Evolutionary conservation across 768 basidiomycete genomes (phyloP).

Genomic region (Cystobasidiopsis lactophilus): DNA sequence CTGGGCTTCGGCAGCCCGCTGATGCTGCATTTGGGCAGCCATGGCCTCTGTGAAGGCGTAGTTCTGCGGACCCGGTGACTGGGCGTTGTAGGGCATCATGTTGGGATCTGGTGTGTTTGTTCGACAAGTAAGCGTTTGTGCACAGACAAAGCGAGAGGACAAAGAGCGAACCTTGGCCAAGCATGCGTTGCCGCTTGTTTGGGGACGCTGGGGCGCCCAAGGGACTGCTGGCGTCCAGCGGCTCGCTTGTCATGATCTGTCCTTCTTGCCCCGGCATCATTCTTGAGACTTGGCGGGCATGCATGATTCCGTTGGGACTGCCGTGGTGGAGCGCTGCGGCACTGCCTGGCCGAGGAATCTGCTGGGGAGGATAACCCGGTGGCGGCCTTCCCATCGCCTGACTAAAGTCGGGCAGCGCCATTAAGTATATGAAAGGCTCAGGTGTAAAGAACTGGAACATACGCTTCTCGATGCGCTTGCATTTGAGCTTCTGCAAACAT

Average conservation of each 20-base stretch:
- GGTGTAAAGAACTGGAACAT: too few species aligned
- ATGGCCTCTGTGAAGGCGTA: neutral
- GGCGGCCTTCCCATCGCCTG: neutral
- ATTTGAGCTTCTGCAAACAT: neutral
- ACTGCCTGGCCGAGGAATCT: too few species aligned
- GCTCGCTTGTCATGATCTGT: too few species aligned
- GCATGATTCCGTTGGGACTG: too few species aligned
- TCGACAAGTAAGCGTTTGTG: neutral
- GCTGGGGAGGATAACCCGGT: too few species aligned
- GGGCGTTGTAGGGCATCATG: neutral
- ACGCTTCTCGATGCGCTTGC: neutral
- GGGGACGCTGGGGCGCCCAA: neutral
- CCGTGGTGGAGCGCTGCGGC: too few species aligned
- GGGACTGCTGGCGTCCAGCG: too few species aligned
- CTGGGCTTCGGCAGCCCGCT: neutral
- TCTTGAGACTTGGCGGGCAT: too few species aligned
- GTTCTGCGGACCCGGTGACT: neutral
- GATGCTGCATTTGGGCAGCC: neutral
- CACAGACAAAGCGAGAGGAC: neutral
- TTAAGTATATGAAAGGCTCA: too few species aligned
- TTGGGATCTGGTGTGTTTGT: neutral
- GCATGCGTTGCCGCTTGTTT: neutral
- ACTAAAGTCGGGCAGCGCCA: neutral
- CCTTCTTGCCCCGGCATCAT: too few species aligned
- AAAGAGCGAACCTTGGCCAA: neutral